These are phyloP conservation scores for Blastobotrys terrestris DNA, from an alignment of 805 yeast species.

Conservation along the genomic window DNA sequence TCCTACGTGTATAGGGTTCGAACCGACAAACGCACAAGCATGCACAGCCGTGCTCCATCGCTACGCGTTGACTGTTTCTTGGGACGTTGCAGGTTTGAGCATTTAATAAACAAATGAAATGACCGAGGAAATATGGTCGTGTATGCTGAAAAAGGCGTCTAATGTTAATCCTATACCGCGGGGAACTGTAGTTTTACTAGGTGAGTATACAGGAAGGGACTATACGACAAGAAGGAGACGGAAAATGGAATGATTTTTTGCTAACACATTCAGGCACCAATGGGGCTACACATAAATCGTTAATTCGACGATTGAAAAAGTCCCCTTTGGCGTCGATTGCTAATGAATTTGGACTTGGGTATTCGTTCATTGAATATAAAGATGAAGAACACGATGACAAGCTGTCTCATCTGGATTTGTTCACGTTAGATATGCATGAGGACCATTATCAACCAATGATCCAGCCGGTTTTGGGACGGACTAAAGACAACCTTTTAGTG, in stretches of 20 bases:
- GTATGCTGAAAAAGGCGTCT: conserved; percentile 9
- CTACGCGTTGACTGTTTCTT: not conserved
- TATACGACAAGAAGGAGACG: too few species aligned
- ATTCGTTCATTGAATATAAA: conserved; percentile 22
- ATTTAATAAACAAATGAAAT: not conserved
- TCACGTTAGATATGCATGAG: conserved; percentile 15
- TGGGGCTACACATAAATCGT: not conserved
- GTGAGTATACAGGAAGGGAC: too few species aligned
- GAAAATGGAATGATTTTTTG: too few species aligned
- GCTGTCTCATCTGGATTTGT: conserved; percentile 17
- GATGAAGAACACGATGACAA: conserved; percentile 24
- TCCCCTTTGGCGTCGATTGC: conserved; percentile 6
- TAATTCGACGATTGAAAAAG: not conserved
- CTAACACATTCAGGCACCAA: conserved; percentile 1
- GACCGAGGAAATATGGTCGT: conserved; percentile 8
- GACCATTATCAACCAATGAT: conserved; percentile 7
- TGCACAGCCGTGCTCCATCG: too few species aligned
- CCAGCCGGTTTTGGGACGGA: conserved; percentile 9
- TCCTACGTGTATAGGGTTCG: too few species aligned
- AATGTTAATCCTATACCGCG: conserved; percentile 2
- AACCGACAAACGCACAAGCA: too few species aligned
- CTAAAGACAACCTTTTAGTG: conserved; percentile 12
- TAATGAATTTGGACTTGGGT: conserved; percentile 23
- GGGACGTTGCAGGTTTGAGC: not conserved
- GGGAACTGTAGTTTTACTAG: conserved; percentile 7